These are phyloP conservation scores for Cryoendolithus antarcticus DNA, from an alignment of 2,329 filamentous ascomycete genomes.

Conservation along the genomic window DNA sequence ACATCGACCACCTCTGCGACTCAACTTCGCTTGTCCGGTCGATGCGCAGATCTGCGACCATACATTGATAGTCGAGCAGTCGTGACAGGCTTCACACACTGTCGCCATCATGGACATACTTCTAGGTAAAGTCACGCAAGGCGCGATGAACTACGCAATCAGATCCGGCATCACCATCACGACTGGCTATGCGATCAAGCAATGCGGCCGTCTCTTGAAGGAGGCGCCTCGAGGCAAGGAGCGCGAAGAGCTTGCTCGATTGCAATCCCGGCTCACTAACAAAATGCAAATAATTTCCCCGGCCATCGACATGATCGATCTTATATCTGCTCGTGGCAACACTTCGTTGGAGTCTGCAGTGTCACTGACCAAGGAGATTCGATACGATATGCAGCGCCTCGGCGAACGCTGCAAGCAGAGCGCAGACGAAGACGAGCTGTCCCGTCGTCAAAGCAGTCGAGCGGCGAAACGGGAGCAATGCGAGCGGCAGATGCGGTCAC, in stretches of 20 bases:
- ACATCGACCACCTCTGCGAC: no score
- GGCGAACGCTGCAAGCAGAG: constrained; percentile 62
- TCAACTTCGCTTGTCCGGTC: no score
- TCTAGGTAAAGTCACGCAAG: constrained; percentile 54
- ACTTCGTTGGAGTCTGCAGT: constrained; percentile 76
- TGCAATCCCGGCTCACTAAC: constrained; percentile 65
- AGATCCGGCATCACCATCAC: constrained; percentile 76
- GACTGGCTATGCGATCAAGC: constrained; percentile 69
- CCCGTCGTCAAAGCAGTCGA: constrained; percentile 31
- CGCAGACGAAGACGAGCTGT: constrained; percentile 49
- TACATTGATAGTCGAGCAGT: no score
- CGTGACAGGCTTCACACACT: not conserved
- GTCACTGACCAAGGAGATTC: constrained; percentile 66
- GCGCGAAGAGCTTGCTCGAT: constrained; percentile 55
- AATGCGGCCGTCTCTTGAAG: constrained; percentile 67
- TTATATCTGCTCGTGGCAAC: constrained; percentile 69
- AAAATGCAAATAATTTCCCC: constrained; percentile 92
- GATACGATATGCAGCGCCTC: constrained; percentile 69
- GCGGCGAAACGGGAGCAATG: constrained; percentile 43
- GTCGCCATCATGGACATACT: constrained; percentile 55
- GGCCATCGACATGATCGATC: constrained; percentile 81
- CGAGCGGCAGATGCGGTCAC: constrained; percentile 52
- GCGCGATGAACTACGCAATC: constrained; percentile 88
- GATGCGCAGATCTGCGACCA: no score
- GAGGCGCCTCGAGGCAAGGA: constrained; percentile 57